Evolutionary conservation across 768 basidiomycete species (phyloP).

Genomic region (Lentinula raphanica): DNA sequence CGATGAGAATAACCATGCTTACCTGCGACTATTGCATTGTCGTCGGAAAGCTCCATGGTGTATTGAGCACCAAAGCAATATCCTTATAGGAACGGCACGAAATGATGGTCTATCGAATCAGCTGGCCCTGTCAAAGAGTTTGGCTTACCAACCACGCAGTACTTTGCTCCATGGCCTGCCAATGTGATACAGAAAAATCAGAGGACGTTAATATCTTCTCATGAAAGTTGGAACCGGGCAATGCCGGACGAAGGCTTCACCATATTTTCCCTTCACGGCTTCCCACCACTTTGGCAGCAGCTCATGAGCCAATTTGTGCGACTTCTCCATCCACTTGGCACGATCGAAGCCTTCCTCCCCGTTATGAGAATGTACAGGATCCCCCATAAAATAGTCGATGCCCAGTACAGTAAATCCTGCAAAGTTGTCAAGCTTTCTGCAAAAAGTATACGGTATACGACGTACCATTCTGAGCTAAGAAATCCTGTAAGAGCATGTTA

Average conservation of each 20-base stretch:
- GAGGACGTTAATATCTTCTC: not conserved
- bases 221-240: not conserved
- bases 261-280: constrained; percentile 43
- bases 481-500: constrained; percentile 58
- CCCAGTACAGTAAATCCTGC: constrained; percentile 56
- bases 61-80: constrained; percentile 58
- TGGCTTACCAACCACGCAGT: constrained; percentile 40
- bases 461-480: constrained; percentile 54
- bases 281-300: constrained; percentile 47
- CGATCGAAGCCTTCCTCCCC: constrained; percentile 33
- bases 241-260: constrained; percentile 19
- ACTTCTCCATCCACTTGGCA: constrained; percentile 36
- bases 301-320: constrained; percentile 29
- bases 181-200: too few relatives aligned
- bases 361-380: constrained; percentile 38
- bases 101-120: not conserved
- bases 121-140: not conserved
- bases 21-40: constrained; percentile 45
- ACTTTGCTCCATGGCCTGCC: constrained; percentile 28
- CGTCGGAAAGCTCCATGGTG: constrained; percentile 38
- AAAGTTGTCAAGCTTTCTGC: not conserved
- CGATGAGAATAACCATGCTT: constrained; percentile 1
- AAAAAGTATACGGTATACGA: not conserved
- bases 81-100: constrained; percentile 26
- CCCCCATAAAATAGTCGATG: constrained; percentile 61